Evolutionary conservation across 805 yeast genomes (phyloP).

Genomic region (Teunomyces stri): DNA sequence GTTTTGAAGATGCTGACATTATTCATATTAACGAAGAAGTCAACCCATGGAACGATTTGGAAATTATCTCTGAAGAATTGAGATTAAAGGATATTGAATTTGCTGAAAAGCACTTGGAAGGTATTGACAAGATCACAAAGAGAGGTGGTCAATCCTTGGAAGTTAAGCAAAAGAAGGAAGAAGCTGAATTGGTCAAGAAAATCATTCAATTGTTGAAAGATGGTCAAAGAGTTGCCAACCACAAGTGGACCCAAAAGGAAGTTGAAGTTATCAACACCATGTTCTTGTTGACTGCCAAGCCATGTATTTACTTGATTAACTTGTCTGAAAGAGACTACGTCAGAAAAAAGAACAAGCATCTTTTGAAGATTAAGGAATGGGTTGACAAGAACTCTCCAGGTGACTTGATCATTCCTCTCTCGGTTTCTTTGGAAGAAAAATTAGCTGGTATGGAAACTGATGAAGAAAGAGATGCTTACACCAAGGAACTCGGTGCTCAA

Average conservation of each 20-base stretch:
- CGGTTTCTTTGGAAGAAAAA: constrained; percentile 89
- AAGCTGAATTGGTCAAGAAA: constrained; percentile 67
- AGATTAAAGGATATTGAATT: constrained; percentile 97
- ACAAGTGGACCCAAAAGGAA: constrained; percentile 85
- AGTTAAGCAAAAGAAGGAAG: constrained; percentile 85
- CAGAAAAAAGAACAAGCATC: constrained; percentile 84
- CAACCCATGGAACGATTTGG: constrained; percentile 91
- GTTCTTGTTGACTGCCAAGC: constrained; percentile 91
- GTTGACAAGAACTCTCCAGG: constrained; percentile 84
- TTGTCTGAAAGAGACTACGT: constrained; percentile 84
- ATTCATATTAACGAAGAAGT: constrained; percentile 93
- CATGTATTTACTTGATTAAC: constrained; percentile 89
- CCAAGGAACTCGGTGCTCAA: constrained; percentile 66
- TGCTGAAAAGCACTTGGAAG: constrained; percentile 76
- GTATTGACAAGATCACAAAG: constrained; percentile 72
- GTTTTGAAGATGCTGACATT: constrained; percentile 96
- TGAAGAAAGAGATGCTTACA: constrained; percentile 75
- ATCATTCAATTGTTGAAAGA: constrained; percentile 75
- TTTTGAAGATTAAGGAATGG: constrained; percentile 85
- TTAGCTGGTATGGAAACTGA: constrained; percentile 84
- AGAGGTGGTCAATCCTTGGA: constrained; percentile 90
- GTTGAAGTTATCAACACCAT: constrained; percentile 85
- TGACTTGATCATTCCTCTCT: constrained; percentile 81
- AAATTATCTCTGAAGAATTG: constrained; percentile 86
- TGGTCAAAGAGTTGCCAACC: constrained; percentile 87